These are phyloP conservation scores for Ceratocystiopsis brevicomis DNA, from an alignment of 2,329 filamentous ascomycete species.

Conservation along the genomic window DNA sequence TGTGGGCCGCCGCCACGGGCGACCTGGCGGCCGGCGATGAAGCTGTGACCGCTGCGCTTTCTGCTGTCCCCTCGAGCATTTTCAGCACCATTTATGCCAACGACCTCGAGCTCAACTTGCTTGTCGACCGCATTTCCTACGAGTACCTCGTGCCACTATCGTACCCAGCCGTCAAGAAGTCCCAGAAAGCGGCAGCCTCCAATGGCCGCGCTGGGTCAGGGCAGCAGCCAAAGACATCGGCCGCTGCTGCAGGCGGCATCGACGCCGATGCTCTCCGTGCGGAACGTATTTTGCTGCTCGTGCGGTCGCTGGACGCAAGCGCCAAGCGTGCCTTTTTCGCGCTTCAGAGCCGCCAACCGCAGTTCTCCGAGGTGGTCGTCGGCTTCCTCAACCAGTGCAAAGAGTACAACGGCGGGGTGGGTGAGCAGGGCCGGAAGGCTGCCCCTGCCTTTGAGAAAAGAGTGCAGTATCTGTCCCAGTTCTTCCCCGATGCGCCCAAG, in stretches of 20 bases:
- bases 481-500: slow-evolving; percentile 56
- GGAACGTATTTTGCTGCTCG: slow-evolving; percentile 65
- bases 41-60: slow-evolving; percentile 52
- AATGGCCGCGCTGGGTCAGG: not conserved
- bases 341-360: slow-evolving; percentile 59
- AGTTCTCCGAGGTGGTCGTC: slow-evolving; percentile 53
- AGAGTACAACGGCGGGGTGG: slow-evolving; percentile 71
- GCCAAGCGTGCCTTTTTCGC: slow-evolving; percentile 80
- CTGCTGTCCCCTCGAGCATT: slow-evolving; percentile 66
- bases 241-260: slow-evolving; percentile 16
- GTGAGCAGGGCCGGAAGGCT: slow-evolving; percentile 49
- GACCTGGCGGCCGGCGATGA: slow-evolving; percentile 75
- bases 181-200: slow-evolving; percentile 41
- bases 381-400: slow-evolving; percentile 74
- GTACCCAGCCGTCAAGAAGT: slow-evolving; percentile 53
- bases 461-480: slow-evolving; percentile 52
- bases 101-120: slow-evolving; percentile 64
- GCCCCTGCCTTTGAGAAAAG: slow-evolving; percentile 54
- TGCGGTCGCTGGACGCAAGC: slow-evolving; percentile 56
- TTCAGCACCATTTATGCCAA: slow-evolving; percentile 83
- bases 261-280: slow-evolving; percentile 63
- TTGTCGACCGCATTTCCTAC: slow-evolving; percentile 69
- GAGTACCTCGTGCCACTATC: slow-evolving; percentile 79
- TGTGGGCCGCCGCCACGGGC: slow-evolving; percentile 86
- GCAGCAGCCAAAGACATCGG: not conserved